Conservation (phyloP, 73 alveolate genomes). For the Paraurostyla sp. region DNA sequence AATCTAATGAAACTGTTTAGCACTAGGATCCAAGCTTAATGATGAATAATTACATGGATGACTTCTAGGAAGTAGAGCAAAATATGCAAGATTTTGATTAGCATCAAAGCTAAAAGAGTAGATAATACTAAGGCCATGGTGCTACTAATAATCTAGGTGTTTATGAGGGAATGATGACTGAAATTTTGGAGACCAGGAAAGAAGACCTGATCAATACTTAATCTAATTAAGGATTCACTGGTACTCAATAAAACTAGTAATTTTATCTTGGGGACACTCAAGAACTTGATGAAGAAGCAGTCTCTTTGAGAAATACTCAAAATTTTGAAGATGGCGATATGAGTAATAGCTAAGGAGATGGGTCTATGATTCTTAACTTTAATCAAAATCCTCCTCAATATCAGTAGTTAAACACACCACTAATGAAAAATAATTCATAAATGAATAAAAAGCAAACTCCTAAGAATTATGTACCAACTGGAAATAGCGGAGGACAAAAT, state of each 20-base stretch:
- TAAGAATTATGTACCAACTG: too few species aligned
- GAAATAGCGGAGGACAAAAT: too few species aligned
- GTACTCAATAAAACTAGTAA: too few species aligned
- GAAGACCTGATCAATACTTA: slow-evolving; percentile 7
- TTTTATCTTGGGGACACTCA: background rate
- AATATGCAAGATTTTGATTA: background rate
- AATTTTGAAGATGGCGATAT: background rate
- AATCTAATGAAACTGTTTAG: background rate
- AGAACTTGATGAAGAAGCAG: background rate
- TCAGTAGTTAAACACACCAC: background rate
- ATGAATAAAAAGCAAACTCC: too few species aligned
- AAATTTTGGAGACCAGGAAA: background rate
- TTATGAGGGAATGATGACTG: slow-evolving; percentile 39
- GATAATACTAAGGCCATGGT: background rate
- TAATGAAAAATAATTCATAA: too few species aligned
- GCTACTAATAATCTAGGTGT: too few species aligned
- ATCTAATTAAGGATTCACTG: slow-evolving; percentile 1
- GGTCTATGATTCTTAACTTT: background rate
- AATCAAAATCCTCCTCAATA: background rate
- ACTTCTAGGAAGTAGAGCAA: background rate
- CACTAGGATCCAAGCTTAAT: background rate
- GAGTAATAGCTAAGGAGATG: too few species aligned
- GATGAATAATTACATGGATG: background rate
- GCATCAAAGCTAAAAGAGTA: background rate
- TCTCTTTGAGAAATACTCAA: background rate